phyloP scores from a whole-genome alignment of 169 alveolate genomes.

The Eimeria maxima region DNA sequence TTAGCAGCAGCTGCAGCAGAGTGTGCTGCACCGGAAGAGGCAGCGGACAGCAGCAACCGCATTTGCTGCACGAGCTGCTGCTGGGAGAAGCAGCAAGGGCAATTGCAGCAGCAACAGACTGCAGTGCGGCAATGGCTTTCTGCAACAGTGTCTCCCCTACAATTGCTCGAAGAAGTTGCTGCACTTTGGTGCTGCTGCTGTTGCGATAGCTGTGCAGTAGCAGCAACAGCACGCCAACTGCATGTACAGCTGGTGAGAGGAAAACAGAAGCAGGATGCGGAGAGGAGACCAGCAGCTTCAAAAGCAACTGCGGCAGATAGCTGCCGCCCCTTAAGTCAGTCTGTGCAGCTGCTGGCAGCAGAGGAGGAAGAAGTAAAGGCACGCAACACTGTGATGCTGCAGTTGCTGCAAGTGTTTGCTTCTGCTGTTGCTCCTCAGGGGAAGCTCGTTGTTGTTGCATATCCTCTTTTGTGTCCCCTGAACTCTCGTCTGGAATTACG shows the following conservation, averaged over 20 bases:
- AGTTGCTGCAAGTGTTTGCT: neutral
- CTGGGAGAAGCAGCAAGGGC: slow-evolving; percentile 43
- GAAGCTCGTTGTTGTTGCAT: neutral
- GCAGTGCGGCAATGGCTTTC: slow-evolving; percentile 31
- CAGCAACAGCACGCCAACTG: slow-evolving; percentile 57
- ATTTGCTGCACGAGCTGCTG: slow-evolving; percentile 19
- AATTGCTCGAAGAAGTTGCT: slow-evolving; percentile 43
- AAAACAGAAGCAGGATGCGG: slow-evolving; percentile 65
- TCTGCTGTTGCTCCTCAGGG: neutral
- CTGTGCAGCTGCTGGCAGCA: slow-evolving; percentile 35
- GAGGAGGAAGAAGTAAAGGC: slow-evolving; percentile 1
- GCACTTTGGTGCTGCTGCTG: slow-evolving; percentile 59
- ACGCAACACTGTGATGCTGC: neutral
- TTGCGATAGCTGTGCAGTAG: slow-evolving; percentile 64
- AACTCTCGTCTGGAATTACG: neutral
- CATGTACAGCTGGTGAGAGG: slow-evolving; percentile 16
- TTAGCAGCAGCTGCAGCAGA: slow-evolving; percentile 43
- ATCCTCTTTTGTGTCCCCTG: neutral
- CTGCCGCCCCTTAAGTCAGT: slow-evolving; percentile 35
- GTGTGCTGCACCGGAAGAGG: slow-evolving; percentile 43
- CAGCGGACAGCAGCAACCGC: slow-evolving; percentile 66
- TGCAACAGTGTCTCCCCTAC: slow-evolving; percentile 39
- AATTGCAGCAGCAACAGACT: slow-evolving; percentile 32
- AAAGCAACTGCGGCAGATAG: slow-evolving; percentile 58
- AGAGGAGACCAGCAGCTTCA: slow-evolving; percentile 44